phyloP scores from a whole-genome alignment of 331 rosid genomes.

The Pyrus hybrid region DNA sequence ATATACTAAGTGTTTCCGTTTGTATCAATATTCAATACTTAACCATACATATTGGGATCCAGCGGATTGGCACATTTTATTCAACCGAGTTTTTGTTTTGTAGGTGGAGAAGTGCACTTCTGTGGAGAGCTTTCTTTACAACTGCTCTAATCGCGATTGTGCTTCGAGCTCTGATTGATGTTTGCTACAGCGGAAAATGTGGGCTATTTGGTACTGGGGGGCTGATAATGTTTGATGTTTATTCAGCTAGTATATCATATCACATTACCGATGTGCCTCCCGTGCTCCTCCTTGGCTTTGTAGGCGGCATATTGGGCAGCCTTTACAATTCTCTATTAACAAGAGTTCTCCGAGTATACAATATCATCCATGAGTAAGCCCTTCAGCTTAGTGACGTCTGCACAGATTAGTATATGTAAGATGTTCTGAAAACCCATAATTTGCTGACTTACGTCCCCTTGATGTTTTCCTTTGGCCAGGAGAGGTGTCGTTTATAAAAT shows the following conservation, averaged over 20 bases:
- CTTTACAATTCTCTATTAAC: conserved; percentile 57
- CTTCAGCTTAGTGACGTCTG: neutral
- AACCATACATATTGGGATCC: neutral
- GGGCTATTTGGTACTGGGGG: conserved; percentile 98
- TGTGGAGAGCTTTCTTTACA: conserved; percentile 95
- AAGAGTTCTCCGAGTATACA: conserved; percentile 72
- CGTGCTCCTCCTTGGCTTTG: conserved; percentile 63
- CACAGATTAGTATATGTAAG: neutral
- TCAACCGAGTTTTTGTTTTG: conserved; percentile 13
- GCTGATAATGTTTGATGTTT: conserved; percentile 82
- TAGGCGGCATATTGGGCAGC: conserved; percentile 91
- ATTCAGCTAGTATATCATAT: conserved; percentile 61
- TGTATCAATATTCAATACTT: neutral
- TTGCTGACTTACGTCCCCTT: conserved; percentile 14
- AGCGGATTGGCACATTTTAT: neutral
- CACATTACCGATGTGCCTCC: conserved; percentile 69
- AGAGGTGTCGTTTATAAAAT: conserved; percentile 60
- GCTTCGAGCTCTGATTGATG: conserved; percentile 77
- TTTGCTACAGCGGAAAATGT: conserved; percentile 79
- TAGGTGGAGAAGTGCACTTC: conserved; percentile 97
- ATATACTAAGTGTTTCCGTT: neutral
- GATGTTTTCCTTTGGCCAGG: conserved; percentile 42
- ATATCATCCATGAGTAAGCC: conserved; percentile 65
- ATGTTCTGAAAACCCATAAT: neutral
- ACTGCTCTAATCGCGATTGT: conserved; percentile 82